A percentile compares a stretch with the other conserved stretches of the same genome.
These are phyloP conservation scores for Starmerella apis DNA, from an alignment of 805 yeast species.

Conservation along the genomic window DNA sequence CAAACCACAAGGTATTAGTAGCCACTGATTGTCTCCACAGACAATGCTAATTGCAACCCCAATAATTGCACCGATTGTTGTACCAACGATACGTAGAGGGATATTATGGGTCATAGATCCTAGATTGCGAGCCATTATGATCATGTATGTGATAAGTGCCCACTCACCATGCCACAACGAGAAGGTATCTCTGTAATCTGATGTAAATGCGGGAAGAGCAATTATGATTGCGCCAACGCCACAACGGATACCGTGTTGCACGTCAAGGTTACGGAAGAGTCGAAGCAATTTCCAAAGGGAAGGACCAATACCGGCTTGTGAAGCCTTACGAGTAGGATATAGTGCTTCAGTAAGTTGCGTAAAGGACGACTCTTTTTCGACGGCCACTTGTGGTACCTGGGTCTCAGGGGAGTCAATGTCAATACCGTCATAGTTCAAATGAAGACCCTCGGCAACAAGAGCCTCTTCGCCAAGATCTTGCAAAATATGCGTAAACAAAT, in stretches of 20 bases:
- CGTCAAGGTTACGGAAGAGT: constrained; percentile 50
- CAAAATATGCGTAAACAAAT: constrained; percentile 59
- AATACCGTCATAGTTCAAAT: background rate
- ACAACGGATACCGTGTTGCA: constrained; percentile 69
- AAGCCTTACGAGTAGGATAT: constrained; percentile 18
- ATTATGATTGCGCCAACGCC: constrained; percentile 64
- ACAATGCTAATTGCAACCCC: constrained; percentile 45
- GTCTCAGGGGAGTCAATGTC: background rate
- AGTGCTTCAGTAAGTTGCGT: constrained; percentile 18
- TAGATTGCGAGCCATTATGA: constrained; percentile 72
- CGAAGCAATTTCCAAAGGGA: constrained; percentile 36
- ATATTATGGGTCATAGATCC: constrained; percentile 77
- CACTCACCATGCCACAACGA: constrained; percentile 69
- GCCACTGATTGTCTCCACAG: constrained; percentile 39
- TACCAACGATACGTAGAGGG: constrained; percentile 46
- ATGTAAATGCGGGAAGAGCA: constrained; percentile 57
- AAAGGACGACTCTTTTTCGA: constrained; percentile 5
- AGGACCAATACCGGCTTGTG: constrained; percentile 22
- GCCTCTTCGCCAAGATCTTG: constrained; percentile 55
- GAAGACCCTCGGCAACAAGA: constrained; percentile 15
- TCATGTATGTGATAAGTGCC: constrained; percentile 71
- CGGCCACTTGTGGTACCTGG: background rate
- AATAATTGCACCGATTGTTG: constrained; percentile 54
- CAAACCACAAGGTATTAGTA: constrained; percentile 43
- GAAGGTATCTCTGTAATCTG: constrained; percentile 45